These are phyloP conservation scores for Boeremia exigua DNA, from an alignment of 2,329 filamentous ascomycete genomes.

Conservation along the genomic window DNA sequence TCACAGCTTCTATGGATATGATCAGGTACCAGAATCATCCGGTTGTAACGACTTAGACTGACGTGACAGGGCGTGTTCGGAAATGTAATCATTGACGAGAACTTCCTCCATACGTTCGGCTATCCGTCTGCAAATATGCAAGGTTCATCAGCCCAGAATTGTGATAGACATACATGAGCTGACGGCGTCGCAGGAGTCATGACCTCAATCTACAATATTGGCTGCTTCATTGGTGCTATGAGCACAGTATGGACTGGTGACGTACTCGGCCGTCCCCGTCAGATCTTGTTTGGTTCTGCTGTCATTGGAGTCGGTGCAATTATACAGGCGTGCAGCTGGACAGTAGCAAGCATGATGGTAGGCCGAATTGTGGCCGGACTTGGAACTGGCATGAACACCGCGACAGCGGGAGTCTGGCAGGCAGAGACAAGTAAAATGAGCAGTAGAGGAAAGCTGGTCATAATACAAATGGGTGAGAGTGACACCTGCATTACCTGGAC, in stretches of 20 bases:
- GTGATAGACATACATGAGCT: background rate
- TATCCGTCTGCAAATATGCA: constrained; percentile 41
- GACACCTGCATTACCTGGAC: background rate
- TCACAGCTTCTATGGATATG: constrained; percentile 53
- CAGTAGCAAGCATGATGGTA: constrained; percentile 48
- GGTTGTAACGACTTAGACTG: background rate
- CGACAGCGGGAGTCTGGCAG: constrained; percentile 57
- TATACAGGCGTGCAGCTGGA: constrained; percentile 46
- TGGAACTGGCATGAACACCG: constrained; percentile 57
- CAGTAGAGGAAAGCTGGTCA: constrained; percentile 54
- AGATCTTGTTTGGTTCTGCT: constrained; percentile 63
- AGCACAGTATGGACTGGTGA: constrained; percentile 60
- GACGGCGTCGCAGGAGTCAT: constrained; percentile 40
- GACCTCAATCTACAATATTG: constrained; percentile 52
- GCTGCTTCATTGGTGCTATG: constrained; percentile 54
- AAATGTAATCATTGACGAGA: constrained; percentile 43
- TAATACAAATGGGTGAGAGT: constrained; percentile 51
- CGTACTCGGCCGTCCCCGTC: constrained; percentile 61
- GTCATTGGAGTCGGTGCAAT: constrained; percentile 49
- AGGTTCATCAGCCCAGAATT: background rate
- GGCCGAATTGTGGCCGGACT: constrained; percentile 53
- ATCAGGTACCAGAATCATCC: constrained; percentile 20
- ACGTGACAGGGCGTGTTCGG: constrained; percentile 35
- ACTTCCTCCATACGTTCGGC: constrained; percentile 39
- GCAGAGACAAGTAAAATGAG: constrained; percentile 56